Base-by-base conservation (phyloP, 768 basidiomycete genomes). In the Mycena epipterygia region DNA sequence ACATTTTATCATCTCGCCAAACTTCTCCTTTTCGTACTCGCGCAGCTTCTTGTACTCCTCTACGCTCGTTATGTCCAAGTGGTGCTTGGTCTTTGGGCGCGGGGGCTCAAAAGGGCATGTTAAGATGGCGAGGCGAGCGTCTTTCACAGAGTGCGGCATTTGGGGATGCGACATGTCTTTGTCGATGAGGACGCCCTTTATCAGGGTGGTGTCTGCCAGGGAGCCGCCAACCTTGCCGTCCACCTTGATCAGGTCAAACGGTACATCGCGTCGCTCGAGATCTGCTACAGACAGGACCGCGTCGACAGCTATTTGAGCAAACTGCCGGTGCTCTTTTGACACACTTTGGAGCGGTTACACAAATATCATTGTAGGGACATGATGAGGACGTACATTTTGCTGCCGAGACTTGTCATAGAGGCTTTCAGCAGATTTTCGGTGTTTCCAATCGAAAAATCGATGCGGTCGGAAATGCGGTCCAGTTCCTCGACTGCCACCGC, bases 121-220 rank as follows among this genome's bases (percentile, higher is more conserved):
- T 51, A 99, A 89, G 82, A 99, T 99, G 17, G 97, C 98, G 63
- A 99, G 86, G 68, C 91, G 91, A 62, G 98, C 98, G 80, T 99
- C 94, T 73, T 87, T 88, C 75, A 99, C 92, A 39, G 84, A 86
- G 67, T 89, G 91, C 12, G 97, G 97, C 98, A 99, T 99, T 81
- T 98, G 96, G 5, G 97, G 94, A 78, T 99, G 98, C 16, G 96
- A 98, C 94, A 99, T 97, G 84, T 99, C 97, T 84, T 99, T 99
- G 91, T 99, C 98, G 79, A 99, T 90, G 76, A 99, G 94, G 48
- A 99, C 98, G 75, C 98, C 98, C 76, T 93, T 93, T 85, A 99
- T 97, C 75, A 99, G 89, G 48, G 89, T 90, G 9, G 95, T 99
- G 83, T 99, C 98, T 12, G 95, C 95, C 42, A 99, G 89, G 13